Evolutionary conservation across 2,329 filamentous ascomycete genomes (phyloP), one percentile per base, ranked within the genome.

Genomic region (Beauveria brongniartii): DNA sequence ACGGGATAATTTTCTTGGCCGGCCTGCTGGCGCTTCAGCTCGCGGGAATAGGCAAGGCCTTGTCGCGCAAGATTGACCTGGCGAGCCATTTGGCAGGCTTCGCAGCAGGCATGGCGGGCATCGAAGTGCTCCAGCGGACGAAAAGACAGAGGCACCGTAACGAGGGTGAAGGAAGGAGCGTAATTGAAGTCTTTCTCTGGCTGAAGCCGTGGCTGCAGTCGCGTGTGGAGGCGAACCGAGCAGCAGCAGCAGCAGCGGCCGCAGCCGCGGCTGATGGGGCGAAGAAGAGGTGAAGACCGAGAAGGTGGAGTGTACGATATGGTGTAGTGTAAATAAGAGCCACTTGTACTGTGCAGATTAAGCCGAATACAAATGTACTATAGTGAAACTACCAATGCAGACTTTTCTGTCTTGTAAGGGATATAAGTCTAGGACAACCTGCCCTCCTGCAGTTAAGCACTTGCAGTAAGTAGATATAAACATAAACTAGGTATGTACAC

Each of bases 61-160:
- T 67, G 34, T 73, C 72, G 63, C 70, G 76, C 58, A 74, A 71
- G 55, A 69, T 82, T 40, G 82, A 85, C 61, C 68, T 84, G 18
- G 75, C 77, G 51, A 82, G 81, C 37, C 82, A 85, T 64, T 63
- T 85, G 63, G 76, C 73, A 8, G 82, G 82, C 46, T 77, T 85
- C 64, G 63, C 75, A 20, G 73, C 76, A 4, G 83, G 82, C 10
- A 68, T 79, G 1, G 44, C 73, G 14, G 78, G 78, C 16, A 72
- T 75, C 16, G 71, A 73, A 67, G 61, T 70, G 34, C 59, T 76
- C 14, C 68, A 68, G 46, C 64, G 66, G 55, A 63, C 64, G 20
- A 46, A 20, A 6, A 58, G 55, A 18, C 56, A 63, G 14, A 55
- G 56, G 12, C 55, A 65, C 28, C 3, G 20, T 9, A 43, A 20